Evolutionary conservation across 805 yeast genomes (phyloP).

Genomic region (Tetrapisispora nanseiensis): DNA sequence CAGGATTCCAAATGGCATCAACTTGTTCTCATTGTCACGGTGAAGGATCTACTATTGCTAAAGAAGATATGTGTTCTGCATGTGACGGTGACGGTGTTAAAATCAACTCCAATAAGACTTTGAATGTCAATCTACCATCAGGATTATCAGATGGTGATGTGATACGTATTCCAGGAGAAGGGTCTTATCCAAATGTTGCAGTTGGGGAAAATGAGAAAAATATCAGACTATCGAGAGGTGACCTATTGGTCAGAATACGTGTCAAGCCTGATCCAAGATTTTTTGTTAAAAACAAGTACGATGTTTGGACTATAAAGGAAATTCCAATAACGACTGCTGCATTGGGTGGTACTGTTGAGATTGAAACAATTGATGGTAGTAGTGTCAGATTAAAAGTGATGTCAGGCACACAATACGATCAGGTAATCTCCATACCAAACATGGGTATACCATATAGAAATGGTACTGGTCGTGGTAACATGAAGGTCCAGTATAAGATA

Average conservation of each 20-base stretch:
- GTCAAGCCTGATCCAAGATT: slow-evolving; percentile 69
- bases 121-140: slow-evolving; percentile 76
- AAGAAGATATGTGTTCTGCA: slow-evolving; percentile 56
- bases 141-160: slow-evolving; percentile 85
- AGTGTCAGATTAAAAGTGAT: slow-evolving; percentile 70
- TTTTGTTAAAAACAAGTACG: slow-evolving; percentile 48
- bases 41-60: slow-evolving; percentile 66
- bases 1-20: slow-evolving; percentile 94
- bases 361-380: slow-evolving; percentile 85
- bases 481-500: slow-evolving; percentile 66
- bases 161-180: slow-evolving; percentile 75
- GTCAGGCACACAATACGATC: slow-evolving; percentile 74
- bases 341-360: slow-evolving; percentile 78
- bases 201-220: slow-evolving; percentile 46
- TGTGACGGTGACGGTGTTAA: slow-evolving; percentile 90
- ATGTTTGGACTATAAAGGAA: slow-evolving; percentile 53
- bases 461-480: slow-evolving; percentile 56
- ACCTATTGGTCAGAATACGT: slow-evolving; percentile 69
- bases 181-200: slow-evolving; percentile 78
- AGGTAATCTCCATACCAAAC: slow-evolving; percentile 64
- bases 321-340: slow-evolving; percentile 95
- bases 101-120: slow-evolving; percentile 48
- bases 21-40: slow-evolving; percentile 87
- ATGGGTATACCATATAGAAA: slow-evolving; percentile 67
- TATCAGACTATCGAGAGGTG: slow-evolving; percentile 69